phyloP scores from a whole-genome alignment of 495 filamentous ascomycete species.

The Penicillium angulare region DNA sequence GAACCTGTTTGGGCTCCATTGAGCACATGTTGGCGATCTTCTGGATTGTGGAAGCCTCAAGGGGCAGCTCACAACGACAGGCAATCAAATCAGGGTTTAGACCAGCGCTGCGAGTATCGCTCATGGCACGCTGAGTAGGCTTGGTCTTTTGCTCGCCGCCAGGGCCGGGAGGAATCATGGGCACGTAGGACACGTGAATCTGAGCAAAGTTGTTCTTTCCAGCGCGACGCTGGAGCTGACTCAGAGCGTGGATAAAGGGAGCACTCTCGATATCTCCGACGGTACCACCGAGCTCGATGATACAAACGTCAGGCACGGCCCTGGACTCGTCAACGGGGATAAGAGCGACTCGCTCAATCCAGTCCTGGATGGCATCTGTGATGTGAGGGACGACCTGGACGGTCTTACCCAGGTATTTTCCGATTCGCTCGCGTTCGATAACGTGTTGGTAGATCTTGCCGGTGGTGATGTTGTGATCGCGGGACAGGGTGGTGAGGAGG shows the following conservation, averaged over 20 bases:
- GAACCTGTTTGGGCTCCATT: conserved; percentile 75
- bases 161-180: conserved; percentile 26
- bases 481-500: conserved; percentile 22
- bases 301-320: conserved; percentile 86
- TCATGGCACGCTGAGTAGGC: conserved; percentile 88
- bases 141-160: conserved; percentile 87
- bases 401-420: conserved; percentile 87
- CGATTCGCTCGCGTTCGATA: conserved; percentile 72
- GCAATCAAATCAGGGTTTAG: conserved; percentile 90
- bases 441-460: conserved; percentile 93
- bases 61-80: conserved; percentile 76
- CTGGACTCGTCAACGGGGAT: conserved; percentile 85
- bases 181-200: conserved; percentile 50
- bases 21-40: conserved; percentile 79
- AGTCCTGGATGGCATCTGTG: conserved; percentile 86
- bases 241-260: conserved; percentile 86
- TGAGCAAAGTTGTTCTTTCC: conserved; percentile 81
- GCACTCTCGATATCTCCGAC: conserved; percentile 89
- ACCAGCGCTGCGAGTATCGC: conserved; percentile 74
- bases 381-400: conserved; percentile 94
- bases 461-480: conserved; percentile 48
- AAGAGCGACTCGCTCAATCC: conserved; percentile 83
- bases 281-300: conserved; percentile 71
- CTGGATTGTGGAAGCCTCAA: conserved; percentile 71
- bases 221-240: conserved; percentile 67